These are phyloP conservation scores for Heliocybe sulcata DNA, from an alignment of 1,284 basidiomycete genomes.

Conservation along the genomic window DNA sequence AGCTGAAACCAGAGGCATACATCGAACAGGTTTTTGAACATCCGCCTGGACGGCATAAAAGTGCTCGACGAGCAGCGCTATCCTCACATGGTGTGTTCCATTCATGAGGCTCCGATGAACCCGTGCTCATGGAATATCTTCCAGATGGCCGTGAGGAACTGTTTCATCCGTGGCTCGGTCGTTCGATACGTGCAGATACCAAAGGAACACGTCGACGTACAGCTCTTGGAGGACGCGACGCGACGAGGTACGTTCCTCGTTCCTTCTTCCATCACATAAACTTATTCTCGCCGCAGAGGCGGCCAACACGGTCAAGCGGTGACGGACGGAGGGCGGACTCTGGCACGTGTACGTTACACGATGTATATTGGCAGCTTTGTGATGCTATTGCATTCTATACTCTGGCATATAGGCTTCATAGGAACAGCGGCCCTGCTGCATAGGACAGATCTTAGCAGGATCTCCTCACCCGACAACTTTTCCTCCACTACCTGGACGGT, in stretches of 20 bases:
- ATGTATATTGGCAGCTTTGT: no score
- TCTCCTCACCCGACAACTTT: no score
- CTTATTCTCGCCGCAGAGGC: slow-evolving; percentile 8
- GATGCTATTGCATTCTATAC: background rate
- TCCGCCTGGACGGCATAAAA: slow-evolving; percentile 90
- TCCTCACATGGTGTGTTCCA: slow-evolving; percentile 86
- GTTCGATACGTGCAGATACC: slow-evolving; percentile 97
- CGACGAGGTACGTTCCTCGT: slow-evolving; percentile 78
- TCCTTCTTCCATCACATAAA: background rate
- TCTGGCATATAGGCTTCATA: background rate
- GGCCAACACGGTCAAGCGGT: slow-evolving; percentile 9
- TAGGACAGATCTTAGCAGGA: no score
- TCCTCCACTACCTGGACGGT: no score
- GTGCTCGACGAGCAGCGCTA: slow-evolving; percentile 90
- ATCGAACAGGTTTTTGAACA: slow-evolving; percentile 83
- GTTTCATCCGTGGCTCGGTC: slow-evolving; percentile 97
- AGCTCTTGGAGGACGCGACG: slow-evolving; percentile 95
- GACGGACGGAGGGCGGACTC: background rate
- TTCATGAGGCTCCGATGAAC: background rate
- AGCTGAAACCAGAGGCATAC: background rate
- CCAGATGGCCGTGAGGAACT: slow-evolving; percentile 98
- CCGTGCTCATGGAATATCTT: slow-evolving; percentile 3
- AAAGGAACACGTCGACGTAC: slow-evolving; percentile 90
- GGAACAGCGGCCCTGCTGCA: no score
- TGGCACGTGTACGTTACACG: no score